phyloP scores from a whole-genome alignment of 2,329 filamentous ascomycete species.

The Nemania sp. region DNA sequence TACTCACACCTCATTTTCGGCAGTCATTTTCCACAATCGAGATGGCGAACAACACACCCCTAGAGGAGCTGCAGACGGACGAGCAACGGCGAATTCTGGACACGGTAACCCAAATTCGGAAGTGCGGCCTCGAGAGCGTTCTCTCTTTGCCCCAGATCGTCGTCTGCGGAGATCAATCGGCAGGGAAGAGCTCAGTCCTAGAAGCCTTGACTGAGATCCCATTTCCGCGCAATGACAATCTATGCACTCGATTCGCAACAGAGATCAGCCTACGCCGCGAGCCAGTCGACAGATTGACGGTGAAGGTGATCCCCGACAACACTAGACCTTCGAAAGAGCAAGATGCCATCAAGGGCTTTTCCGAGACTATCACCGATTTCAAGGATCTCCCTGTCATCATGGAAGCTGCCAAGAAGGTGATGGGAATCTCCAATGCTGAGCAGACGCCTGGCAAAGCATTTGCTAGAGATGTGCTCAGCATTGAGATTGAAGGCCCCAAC shows the following conservation, averaged over 20 bases:
- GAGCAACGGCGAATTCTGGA: slow-evolving; percentile 16
- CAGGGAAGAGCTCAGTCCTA: slow-evolving; percentile 15
- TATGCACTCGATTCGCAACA: slow-evolving; percentile 9
- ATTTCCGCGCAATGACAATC: not conserved
- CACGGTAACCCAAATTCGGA: slow-evolving; percentile 7
- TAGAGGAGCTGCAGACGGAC: slow-evolving; percentile 10
- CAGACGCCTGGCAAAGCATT: not conserved
- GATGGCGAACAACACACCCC: no score
- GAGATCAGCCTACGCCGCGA: not conserved
- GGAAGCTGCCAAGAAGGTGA: not conserved
- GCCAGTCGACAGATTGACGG: slow-evolving; percentile 26
- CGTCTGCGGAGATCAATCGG: slow-evolving; percentile 12
- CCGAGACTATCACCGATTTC: slow-evolving; percentile 13
- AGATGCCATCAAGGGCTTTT: slow-evolving; percentile 4
- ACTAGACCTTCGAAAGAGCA: not conserved
- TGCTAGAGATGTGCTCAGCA: slow-evolving; percentile 16
- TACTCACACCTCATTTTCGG: no score
- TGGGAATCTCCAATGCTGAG: not conserved
- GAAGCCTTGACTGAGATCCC: slow-evolving; percentile 1
- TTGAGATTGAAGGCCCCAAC: slow-evolving; percentile 22
- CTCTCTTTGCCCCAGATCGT: slow-evolving; percentile 32
- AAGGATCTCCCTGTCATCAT: slow-evolving; percentile 11
- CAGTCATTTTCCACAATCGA: no score
- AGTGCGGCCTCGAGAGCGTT: slow-evolving; percentile 8
- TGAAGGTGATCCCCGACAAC: slow-evolving; percentile 16